phyloP scores from a whole-genome alignment of 1,284 basidiomycete genomes.

The Mycena citricolor region DNA sequence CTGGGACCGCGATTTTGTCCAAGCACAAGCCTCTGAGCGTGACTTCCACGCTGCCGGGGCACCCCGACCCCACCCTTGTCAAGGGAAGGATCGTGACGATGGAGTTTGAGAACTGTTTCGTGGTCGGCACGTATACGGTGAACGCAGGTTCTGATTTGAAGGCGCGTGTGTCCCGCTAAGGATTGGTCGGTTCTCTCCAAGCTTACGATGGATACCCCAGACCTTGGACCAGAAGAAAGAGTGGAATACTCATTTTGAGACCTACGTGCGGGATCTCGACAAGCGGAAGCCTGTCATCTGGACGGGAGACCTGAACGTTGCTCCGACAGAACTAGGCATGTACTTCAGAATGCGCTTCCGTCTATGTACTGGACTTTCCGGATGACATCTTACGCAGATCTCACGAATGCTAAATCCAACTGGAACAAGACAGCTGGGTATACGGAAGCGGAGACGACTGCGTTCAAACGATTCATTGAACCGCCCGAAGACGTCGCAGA shows the following conservation, averaged over 20 bases:
- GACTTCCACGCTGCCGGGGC: constrained; percentile 66
- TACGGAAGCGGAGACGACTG: constrained; percentile 75
- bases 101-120: constrained; percentile 71
- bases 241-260: constrained; percentile 77
- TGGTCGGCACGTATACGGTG: constrained; percentile 86
- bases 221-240: constrained; percentile 70
- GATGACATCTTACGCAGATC: constrained; percentile 42
- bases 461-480: constrained; percentile 64
- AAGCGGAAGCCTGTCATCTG: constrained; percentile 83
- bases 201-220: constrained; percentile 37
- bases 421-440: constrained; percentile 84
- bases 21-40: constrained; percentile 75
- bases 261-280: constrained; percentile 72
- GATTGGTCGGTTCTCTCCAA: background rate
- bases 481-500: constrained; percentile 35
- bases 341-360: background rate
- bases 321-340: constrained; percentile 70
- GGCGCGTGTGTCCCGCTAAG: constrained; percentile 38
- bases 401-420: constrained; percentile 64
- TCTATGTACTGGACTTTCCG: background rate
- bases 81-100: constrained; percentile 81
- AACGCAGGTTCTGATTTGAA: constrained; percentile 83
- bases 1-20: constrained; percentile 80
- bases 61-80: constrained; percentile 59
- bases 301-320: constrained; percentile 89